These are phyloP conservation scores for Rhodofomes roseus DNA, from an alignment of 1,284 basidiomycete genomes.

Conservation along the genomic window DNA sequence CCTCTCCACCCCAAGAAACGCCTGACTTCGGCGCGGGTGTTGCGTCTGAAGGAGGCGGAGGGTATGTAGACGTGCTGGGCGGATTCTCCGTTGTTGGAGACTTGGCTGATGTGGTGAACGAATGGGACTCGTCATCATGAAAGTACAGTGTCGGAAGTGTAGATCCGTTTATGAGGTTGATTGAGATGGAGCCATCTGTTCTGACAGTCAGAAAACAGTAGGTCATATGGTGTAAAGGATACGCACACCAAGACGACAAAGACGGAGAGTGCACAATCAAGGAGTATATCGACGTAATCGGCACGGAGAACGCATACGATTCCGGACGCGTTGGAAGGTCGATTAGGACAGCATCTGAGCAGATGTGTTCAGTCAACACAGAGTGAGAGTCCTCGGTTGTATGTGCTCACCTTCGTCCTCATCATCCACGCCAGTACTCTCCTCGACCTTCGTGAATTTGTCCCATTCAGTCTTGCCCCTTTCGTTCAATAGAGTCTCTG, in stretches of 20 bases:
- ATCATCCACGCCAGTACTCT: conserved; percentile 50
- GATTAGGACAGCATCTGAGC: conserved; percentile 65
- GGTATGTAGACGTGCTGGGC: conserved; percentile 43
- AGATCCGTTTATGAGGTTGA: conserved; percentile 87
- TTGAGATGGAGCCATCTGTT: conserved; percentile 69
- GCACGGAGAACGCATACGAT: conserved; percentile 93
- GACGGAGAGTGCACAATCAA: conserved; percentile 83
- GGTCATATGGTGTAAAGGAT: conserved; percentile 3
- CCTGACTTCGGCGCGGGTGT: conserved; percentile 35
- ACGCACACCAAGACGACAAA: conserved; percentile 85
- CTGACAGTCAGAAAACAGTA: not conserved
- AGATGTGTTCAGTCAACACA: not conserved
- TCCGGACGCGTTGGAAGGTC: conserved; percentile 77
- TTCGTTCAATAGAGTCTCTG: conserved; percentile 75
- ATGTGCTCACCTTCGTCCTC: conserved; percentile 64
- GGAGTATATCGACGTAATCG: conserved; percentile 87
- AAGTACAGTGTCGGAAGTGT: conserved; percentile 91
- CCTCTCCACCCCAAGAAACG: conserved; percentile 81
- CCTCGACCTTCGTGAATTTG: conserved; percentile 81
- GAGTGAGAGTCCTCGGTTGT: too few relatives aligned
- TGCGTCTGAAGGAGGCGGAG: conserved; percentile 52
- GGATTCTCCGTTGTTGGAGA: conserved; percentile 32
- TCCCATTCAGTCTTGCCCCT: conserved; percentile 77
- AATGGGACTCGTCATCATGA: conserved; percentile 93
- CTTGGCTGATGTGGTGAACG: conserved; percentile 55